A percentile compares a stretch with the other conserved stretches of the same genome.
Evolutionary conservation across 106 monocot genomes (phyloP).

Genomic region (Dendrobium chrysotoxum): DNA sequence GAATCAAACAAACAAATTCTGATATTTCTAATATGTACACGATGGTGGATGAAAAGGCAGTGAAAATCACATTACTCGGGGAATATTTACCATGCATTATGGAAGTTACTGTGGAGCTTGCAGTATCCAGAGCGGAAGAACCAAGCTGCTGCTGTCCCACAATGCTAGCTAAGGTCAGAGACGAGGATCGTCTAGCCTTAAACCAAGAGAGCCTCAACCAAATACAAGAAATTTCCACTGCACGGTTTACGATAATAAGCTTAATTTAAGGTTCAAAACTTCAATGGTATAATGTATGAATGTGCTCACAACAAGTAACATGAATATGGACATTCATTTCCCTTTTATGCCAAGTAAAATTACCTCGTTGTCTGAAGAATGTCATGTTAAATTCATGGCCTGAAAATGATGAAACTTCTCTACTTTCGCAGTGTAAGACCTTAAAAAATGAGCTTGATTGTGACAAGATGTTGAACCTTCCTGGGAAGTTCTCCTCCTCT

Average conservation of each 20-base stretch:
- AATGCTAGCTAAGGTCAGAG: neutral
- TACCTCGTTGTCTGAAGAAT: neutral
- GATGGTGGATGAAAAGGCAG: neutral
- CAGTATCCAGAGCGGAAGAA: neutral
- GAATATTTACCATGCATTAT: neutral
- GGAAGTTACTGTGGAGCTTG: neutral
- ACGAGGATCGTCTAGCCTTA: neutral
- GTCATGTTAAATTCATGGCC: conserved; percentile 6
- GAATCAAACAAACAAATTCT: conserved; percentile 4
- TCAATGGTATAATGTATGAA: neutral
- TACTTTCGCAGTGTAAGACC: conserved; percentile 16
- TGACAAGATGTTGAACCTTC: neutral
- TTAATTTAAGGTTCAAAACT: neutral
- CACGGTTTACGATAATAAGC: neutral
- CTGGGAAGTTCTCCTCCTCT: conserved; percentile 23
- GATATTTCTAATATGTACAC: conserved; percentile 2
- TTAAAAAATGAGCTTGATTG: conserved; percentile 11
- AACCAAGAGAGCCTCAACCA: neutral
- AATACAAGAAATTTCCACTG: neutral
- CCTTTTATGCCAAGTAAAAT: neutral
- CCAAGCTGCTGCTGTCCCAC: neutral
- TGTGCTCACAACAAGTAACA: no score
- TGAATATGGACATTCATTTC: neutral
- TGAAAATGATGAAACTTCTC: conserved; percentile 36
- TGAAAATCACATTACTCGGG: neutral